A percentile compares a stretch with the other conserved stretches of the same genome.
Evolutionary conservation across 768 basidiomycete species (phyloP).

Genomic region (Boletus eberwhitei): DNA sequence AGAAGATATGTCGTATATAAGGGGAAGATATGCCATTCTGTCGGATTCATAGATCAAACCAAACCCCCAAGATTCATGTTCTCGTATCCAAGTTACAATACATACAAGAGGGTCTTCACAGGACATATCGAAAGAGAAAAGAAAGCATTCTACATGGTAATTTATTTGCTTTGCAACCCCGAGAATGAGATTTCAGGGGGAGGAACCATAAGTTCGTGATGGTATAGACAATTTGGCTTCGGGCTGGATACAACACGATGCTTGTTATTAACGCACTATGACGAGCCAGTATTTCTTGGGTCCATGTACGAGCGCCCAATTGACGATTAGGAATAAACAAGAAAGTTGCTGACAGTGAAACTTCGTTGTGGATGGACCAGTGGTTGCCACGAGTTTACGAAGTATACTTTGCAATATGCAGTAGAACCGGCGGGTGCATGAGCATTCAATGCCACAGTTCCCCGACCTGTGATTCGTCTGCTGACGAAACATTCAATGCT

Average conservation of each 20-base stretch:
- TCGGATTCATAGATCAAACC: neutral
- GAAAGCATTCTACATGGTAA: slow-evolving; percentile 18
- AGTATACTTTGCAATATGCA: slow-evolving; percentile 5
- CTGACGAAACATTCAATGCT: slow-evolving; percentile 32
- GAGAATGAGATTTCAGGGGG: neutral
- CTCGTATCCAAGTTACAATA: slow-evolving; percentile 9
- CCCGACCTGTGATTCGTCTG: slow-evolving; percentile 48
- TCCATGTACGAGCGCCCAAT: slow-evolving; percentile 15
- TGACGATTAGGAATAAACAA: slow-evolving; percentile 30
- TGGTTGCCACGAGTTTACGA: neutral
- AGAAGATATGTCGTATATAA: neutral
- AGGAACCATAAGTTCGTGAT: slow-evolving; percentile 10
- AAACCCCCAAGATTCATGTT: neutral
- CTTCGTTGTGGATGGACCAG: neutral
- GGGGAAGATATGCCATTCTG: neutral
- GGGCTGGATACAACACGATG: slow-evolving; percentile 27
- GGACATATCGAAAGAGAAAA: slow-evolving; percentile 19
- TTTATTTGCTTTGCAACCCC: slow-evolving; percentile 12
- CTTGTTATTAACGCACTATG: slow-evolving; percentile 24
- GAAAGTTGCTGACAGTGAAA: slow-evolving; percentile 5
- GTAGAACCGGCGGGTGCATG: neutral
- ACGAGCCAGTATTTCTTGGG: slow-evolving; percentile 17
- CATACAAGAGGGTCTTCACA: slow-evolving; percentile 12
- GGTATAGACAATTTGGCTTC: slow-evolving; percentile 24
- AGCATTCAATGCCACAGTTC: slow-evolving; percentile 52